Evolutionary conservation across 208 protist species (phyloP), one percentile per base, ranked within the genome.

Genomic region (Vickermania ingenoplastis): DNA sequence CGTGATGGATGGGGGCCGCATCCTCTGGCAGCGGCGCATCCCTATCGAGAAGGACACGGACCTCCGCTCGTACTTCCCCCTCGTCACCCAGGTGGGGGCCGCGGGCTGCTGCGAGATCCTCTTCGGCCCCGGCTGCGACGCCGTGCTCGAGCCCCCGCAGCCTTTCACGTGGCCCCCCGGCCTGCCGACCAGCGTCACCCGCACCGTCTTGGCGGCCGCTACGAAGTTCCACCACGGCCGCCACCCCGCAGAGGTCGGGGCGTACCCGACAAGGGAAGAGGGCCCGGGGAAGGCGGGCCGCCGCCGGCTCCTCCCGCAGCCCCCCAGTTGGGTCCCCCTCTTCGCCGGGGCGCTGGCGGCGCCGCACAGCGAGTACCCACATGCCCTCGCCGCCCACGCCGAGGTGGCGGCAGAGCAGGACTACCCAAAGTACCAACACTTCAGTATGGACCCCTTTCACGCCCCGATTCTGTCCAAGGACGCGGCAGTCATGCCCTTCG

Each of bases 21-120:
- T 94, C n/a, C 61, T 94, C 22, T 87, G 79, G 76, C 87, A 90
- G 67, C 73, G 73, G 41, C 65, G 72, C 52, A 56, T 91, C 53
- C 75, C 83, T 22, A 83, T 94, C n/a, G 58, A 67, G 28, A 56
- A 41, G 2, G 73, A 84, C 51, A 88, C 79, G 68, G 79, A 83
- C 48, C 86, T 91, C 27, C 81, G 87, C 31, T 71, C 79, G 30
- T 94, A 94, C 61, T 88, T 94, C 54, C 87, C 87, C 0, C 61
- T 83, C 11, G 80, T 91, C 24, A 89, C 84, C 3, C 69, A 83
- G 49, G 67, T 86, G 27, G 81, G 77, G 4, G 81, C 87, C 1
- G 71, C 72, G 23, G 79, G 81, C 31, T 71, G 90, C 31, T 91
- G 83, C 54, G 77, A 91, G 28, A 57, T 85, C 24, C 71, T 94